These are phyloP conservation scores for Trichoderma sp. DNA, from an alignment of 2,329 filamentous ascomycete genomes.

Conservation along the genomic window DNA sequence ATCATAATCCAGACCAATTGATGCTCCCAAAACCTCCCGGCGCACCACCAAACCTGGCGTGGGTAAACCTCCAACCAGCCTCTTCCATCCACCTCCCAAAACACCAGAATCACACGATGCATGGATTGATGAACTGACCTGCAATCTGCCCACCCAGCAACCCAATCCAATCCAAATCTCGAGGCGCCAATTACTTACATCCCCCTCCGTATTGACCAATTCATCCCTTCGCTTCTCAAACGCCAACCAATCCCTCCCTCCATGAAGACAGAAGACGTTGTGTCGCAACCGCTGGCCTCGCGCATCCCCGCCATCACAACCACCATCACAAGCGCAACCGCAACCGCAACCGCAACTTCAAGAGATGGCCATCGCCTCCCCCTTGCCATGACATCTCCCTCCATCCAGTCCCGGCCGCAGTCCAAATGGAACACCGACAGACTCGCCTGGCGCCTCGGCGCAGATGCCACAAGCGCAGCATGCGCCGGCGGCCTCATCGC, in stretches of 20 bases:
- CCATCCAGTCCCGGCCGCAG: not conserved
- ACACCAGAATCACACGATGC: not conserved
- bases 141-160: not conserved
- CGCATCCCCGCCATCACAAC: not conserved
- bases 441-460: slow-evolving; percentile 61
- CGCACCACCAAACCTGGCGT: not conserved
- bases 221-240: accelerated
- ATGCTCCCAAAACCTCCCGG: too few relatives aligned
- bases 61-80: not conserved
- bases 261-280: slow-evolving; percentile 10
- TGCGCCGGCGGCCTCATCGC: slow-evolving; percentile 74
- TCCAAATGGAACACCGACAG: slow-evolving; percentile 71
- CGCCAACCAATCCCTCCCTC: not conserved
- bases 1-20: not conserved
- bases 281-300: not conserved
- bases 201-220: not conserved
- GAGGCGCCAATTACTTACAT: not conserved
- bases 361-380: not conserved
- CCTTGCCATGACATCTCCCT: not conserved
- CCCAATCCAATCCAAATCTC: too few relatives aligned
- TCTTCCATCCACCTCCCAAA: not conserved
- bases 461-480: slow-evolving; percentile 66
- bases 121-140: not conserved
- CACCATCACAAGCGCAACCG: not conserved
- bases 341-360: not conserved